phyloP scores from a whole-genome alignment of 768 basidiomycete genomes.

The Lentinus tigrinus region DNA sequence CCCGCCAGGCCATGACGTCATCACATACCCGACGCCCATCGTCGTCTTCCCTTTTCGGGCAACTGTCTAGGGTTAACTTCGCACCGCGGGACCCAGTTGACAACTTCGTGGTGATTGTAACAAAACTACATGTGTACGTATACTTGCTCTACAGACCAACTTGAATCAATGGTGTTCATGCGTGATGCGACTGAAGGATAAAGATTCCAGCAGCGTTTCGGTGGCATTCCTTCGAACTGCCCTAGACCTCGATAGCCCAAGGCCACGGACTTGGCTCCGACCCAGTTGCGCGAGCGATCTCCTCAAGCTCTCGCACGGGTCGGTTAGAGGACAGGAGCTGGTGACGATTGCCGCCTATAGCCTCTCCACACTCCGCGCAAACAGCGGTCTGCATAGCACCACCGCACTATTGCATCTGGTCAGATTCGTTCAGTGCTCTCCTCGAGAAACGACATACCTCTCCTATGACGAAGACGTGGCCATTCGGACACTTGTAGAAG shows the following conservation, averaged over 20 bases:
- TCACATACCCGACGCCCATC: too few species aligned
- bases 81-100: too few species aligned
- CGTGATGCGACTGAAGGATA: too few species aligned
- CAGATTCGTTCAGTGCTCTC: not conserved
- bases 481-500: conserved; percentile 33
- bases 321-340: conserved; percentile 18
- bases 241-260: conserved; percentile 10
- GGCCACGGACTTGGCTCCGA: conserved; percentile 20
- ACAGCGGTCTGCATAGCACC: conserved; percentile 22
- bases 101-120: too few species aligned
- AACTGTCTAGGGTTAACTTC: too few species aligned
- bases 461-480: conserved; percentile 29
- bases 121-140: too few species aligned
- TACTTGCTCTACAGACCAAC: too few species aligned
- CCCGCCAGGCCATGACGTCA: too few species aligned
- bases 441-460: conserved; percentile 19
- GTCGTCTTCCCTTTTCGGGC: too few species aligned
- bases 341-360: conserved; percentile 29
- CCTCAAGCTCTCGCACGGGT: conserved; percentile 23
- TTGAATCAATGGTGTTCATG: too few species aligned
- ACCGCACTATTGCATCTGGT: conserved; percentile 22
- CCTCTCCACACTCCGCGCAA: conserved; percentile 29
- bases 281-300: conserved; percentile 22
- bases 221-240: too few species aligned
- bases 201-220: too few species aligned